phyloP scores from a whole-genome alignment of 371 early-diverging fungal genomes.

The Mortierella sp. region DNA sequence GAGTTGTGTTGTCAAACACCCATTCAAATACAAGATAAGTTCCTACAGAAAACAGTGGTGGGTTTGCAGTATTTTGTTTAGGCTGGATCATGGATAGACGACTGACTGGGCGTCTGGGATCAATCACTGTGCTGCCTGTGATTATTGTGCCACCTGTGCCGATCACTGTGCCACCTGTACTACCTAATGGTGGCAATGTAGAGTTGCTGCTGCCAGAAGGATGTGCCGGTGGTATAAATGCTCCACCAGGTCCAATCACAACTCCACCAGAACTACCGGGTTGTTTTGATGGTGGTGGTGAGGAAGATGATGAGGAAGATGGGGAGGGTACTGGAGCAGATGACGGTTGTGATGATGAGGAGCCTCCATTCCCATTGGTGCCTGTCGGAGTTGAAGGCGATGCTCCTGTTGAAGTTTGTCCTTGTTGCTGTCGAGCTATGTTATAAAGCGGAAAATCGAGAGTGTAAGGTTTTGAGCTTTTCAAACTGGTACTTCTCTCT shows the following conservation, averaged over 20 bases:
- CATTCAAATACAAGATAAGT: constrained; percentile 41
- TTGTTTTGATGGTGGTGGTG: neutral
- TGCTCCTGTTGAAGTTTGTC: neutral
- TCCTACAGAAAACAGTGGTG: constrained; percentile 43
- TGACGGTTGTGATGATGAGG: neutral
- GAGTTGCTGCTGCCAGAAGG: neutral
- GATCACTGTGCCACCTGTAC: constrained; percentile 12
- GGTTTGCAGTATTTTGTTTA: constrained; percentile 44
- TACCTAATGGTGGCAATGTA: constrained; percentile 6
- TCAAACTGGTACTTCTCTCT: too few relatives aligned
- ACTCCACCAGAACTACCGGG: constrained; percentile 15
- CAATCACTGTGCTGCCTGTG: constrained; percentile 19
- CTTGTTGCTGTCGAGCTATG: constrained; percentile 21
- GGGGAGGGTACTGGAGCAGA: constrained; percentile 1
- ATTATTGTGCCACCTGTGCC: constrained; percentile 13
- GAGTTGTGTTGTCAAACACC: constrained; percentile 42
- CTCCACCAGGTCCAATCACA: constrained; percentile 19
- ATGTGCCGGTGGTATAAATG: neutral
- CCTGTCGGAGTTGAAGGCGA: neutral
- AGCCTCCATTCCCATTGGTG: constrained; percentile 2
- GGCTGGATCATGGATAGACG: constrained; percentile 26
- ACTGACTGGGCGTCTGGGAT: constrained; percentile 45
- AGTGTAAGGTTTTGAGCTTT: neutral
- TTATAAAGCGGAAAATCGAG: neutral
- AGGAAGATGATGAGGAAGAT: neutral